phyloP scores from a whole-genome alignment of 352 stramenopile species.

The Globisporangium splendens region DNA sequence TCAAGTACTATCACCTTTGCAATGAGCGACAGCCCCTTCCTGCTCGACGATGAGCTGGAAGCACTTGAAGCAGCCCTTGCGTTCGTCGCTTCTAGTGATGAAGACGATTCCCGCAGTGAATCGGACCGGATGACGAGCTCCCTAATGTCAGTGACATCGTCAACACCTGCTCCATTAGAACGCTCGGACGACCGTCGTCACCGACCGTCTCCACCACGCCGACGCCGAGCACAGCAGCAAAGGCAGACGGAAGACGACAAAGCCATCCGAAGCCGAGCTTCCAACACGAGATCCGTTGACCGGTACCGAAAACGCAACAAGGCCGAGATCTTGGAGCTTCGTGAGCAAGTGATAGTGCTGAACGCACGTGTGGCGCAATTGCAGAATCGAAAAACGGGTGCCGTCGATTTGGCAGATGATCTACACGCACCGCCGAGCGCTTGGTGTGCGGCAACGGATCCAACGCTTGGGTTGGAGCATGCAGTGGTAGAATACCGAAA shows the following conservation, averaged over 20 bases:
- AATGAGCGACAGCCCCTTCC: neutral
- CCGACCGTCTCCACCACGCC: too few species aligned
- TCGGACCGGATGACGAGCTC: too few species aligned
- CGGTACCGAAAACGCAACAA: neutral
- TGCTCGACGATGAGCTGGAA: neutral
- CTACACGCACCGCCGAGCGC: too few species aligned
- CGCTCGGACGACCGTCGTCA: neutral
- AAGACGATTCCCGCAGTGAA: too few species aligned
- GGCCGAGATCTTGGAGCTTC: neutral
- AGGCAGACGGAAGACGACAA: neutral
- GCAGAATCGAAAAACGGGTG: neutral
- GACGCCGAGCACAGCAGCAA: neutral
- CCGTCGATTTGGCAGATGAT: too few species aligned
- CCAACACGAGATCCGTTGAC: neutral
- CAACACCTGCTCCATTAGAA: neutral
- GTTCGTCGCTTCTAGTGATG: neutral
- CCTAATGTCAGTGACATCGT: neutral
- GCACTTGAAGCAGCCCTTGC: neutral
- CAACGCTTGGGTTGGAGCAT: slow-evolving; percentile 29
- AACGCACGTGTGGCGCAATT: slow-evolving; percentile 1
- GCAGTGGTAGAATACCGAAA: slow-evolving; percentile 34
- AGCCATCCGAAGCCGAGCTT: neutral
- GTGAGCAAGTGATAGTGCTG: slow-evolving; percentile 3
- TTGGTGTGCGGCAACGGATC: neutral
- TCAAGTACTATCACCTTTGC: too few species aligned